Evolutionary conservation across 2,329 filamentous ascomycete genomes (phyloP).

Genomic region (Talaromyces rugulosus): DNA sequence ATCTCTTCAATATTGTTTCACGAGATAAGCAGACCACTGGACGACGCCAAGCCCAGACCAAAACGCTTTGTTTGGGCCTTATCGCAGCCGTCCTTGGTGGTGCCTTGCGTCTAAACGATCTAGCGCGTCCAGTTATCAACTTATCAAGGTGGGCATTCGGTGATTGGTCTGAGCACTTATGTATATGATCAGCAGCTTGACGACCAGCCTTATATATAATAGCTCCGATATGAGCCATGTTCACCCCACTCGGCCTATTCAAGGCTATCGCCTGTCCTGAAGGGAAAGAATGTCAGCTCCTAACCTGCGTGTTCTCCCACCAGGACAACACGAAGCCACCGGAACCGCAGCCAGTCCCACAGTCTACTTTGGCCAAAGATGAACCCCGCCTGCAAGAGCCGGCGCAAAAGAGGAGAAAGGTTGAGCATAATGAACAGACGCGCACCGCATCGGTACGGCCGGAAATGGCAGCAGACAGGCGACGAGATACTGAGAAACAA

Average conservation of each 20-base stretch:
- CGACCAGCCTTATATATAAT: neutral
- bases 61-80: neutral
- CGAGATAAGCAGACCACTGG: neutral
- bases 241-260: constrained; percentile 53
- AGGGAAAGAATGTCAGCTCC: constrained; percentile 46
- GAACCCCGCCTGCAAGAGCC: constrained; percentile 17
- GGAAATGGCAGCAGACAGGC: constrained; percentile 2
- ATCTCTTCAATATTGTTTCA: neutral
- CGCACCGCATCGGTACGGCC: neutral
- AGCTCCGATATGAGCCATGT: constrained; percentile 40
- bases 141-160: neutral
- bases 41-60: neutral
- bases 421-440: constrained; percentile 8
- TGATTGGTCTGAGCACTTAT: neutral
- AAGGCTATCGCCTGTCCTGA: constrained; percentile 51
- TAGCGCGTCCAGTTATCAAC: neutral
- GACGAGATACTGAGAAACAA: constrained; percentile 12
- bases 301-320: constrained; percentile 59
- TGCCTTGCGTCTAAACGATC: neutral
- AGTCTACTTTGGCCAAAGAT: constrained; percentile 16
- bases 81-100: neutral
- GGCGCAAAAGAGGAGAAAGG: constrained; percentile 28
- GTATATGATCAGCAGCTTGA: neutral
- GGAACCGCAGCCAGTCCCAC: neutral
- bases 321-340: constrained; percentile 18